Base-by-base conservation (phyloP, 768 basidiomycete genomes). In the Mycena alexandri region DNA sequence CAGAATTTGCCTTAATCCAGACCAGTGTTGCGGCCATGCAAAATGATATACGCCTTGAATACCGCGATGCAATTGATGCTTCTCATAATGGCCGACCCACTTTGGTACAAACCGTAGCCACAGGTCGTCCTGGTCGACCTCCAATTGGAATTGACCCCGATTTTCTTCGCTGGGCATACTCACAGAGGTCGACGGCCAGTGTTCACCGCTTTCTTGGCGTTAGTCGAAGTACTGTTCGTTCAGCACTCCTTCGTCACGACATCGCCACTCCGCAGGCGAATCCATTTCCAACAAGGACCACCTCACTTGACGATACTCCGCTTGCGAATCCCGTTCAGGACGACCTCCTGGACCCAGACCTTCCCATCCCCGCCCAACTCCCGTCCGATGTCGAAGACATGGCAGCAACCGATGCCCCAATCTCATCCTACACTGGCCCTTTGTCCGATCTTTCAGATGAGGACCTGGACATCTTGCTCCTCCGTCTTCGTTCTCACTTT, bases 91-190 rank as follows among this genome's bases (percentile, higher is more conserved):
- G 57, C 3, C 22, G 21, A 9, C 64, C 64, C 8, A 53, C 43
- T 8, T 16, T 65, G 8, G 36, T 61, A 1, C 24, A 65, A 16
- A 46, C 22, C 0, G 42, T 59, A 5, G 41, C 29, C 11, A 71
- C 73, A 21, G 71, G 71, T 8, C 22, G 41, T 10, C 67, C 36
- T 33, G 78, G 79, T 1, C 71, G 74, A 4, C 79, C 79, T 1
- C 57, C 72, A 5, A 69, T 77, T 5, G 65, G 73, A 11, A 78
- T 79, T 24, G 73, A 80, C 41, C 70, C 65, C 2, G 58, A 70
- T 4, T 71, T 79, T 43, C 71, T 79, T 2, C 29, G 63, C 22
- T 53, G 65, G 54, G 73, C 74, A 1, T 54, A 75, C 2, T 51
- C 68, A 2, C 67, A 77, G 8, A 67, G 76, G 11, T 72, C 74